Percentiles rank a stretch among this genome's conserved stretches.
Evolutionary conservation across 192 early-diverging fungal species (phyloP).

Genomic region (Backusella liffmaniae): DNA sequence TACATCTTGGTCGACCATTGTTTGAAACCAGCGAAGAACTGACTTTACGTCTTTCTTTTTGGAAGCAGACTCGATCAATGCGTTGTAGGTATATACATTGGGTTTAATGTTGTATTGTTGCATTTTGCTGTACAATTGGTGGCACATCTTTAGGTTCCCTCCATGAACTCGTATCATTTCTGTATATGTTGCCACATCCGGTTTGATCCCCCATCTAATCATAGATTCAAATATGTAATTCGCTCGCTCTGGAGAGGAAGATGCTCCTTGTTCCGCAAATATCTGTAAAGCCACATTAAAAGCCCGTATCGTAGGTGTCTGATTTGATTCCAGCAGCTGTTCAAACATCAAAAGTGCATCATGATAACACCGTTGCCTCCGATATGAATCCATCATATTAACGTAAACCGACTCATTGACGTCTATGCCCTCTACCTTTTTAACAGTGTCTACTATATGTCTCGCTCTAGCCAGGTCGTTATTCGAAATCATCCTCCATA

Average conservation of each 20-base stretch:
- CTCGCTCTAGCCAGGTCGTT: conserved; percentile 9
- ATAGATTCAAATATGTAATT: conserved; percentile 29
- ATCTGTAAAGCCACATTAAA: conserved; percentile 34
- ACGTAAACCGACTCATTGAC: conserved; percentile 8
- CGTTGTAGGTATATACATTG: conserved; percentile 35
- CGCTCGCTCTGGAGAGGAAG: conserved; percentile 5
- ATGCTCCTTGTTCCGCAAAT: conserved; percentile 23
- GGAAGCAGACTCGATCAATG: conserved; percentile 26
- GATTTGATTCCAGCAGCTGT: conserved; percentile 4
- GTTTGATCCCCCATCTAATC: conserved; percentile 7
- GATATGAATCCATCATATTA: conserved; percentile 27
- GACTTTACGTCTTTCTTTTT: conserved; percentile 11
- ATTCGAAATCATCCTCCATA: conserved; percentile 16
- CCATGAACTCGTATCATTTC: conserved; percentile 26
- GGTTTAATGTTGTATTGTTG: conserved; percentile 11
- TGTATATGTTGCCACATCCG: conserved; percentile 32
- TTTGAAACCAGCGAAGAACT: conserved; percentile 35
- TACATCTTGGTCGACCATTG: conserved; percentile 19
- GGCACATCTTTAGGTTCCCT: background rate
- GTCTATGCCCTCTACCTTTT: background rate
- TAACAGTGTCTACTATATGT: background rate
- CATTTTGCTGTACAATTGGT: conserved; percentile 30
- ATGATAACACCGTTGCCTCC: background rate
- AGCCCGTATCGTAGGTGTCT: background rate
- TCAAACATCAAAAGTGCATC: conserved; percentile 23